Evolutionary conservation across 768 basidiomycete genomes (phyloP), one percentile per base, ranked within the genome.

Genomic region (Mycena polygramma): DNA sequence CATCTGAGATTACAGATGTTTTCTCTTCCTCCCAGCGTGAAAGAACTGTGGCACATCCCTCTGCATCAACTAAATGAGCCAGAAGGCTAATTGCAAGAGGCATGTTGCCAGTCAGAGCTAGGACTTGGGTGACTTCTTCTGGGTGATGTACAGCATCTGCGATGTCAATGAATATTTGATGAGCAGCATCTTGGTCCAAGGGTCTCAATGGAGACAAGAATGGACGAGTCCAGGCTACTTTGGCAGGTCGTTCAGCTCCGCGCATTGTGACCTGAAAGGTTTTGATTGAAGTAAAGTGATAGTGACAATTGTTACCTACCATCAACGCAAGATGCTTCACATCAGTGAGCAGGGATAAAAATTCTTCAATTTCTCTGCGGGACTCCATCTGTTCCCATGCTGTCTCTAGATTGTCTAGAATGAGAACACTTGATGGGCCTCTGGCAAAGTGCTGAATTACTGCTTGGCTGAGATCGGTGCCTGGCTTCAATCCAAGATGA

Each of bases 361-460:
- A 26, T 6, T 58, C 57, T 58, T 58, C 57, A 45, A 58, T 41
- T 8, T 17, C 22, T 26, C 13, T 13, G 4, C 57, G n/a, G 24
- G 57, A 58, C 10, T 22, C 20, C 22, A 58, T 5, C 13, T 39
- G 57, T n/a, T 57, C 55, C 55, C 55, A 57, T 7, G 55, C 5
- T 7, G 55, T 41, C 11, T 57, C 55, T 8, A 58, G 22, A 45
- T 45, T 58, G 22, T 58, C 57, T 5, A 58, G 22, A 30, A 58
- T 14, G 22, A 58, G 26, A 13, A 58, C 39, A 20, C 35, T 19
- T 15, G 54, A 20, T 55, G 35, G 19, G 3, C 5, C 14, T 37
- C n/a, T 7, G 20, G 54, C 17, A 20, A 55, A 17, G 3, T 4
- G 2, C 7, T 37, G 15, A 7, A 55, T 4, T 6, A 55, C 54